Percentiles rank a stretch among this genome's conserved stretches.
Evolutionary conservation across 306 rosid genomes (phyloP).

Genomic region (Hippophae rhamnoides): DNA sequence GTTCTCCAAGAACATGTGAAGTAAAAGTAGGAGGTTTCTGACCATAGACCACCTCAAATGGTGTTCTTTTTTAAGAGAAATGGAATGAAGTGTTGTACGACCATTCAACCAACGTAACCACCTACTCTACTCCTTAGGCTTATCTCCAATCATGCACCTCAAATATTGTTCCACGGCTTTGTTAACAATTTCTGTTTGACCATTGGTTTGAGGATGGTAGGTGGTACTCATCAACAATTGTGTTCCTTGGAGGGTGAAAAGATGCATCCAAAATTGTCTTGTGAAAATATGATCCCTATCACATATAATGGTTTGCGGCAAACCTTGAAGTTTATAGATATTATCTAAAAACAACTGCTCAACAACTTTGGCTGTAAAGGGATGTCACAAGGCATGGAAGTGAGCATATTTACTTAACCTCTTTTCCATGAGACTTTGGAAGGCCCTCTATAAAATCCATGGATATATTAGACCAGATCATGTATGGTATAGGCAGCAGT

Average conservation of each 20-base stretch:
- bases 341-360: too few species aligned
- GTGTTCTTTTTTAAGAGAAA: not conserved
- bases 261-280: too few species aligned
- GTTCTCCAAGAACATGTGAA: not conserved
- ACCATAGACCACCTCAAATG: not conserved
- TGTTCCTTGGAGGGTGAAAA: too few species aligned
- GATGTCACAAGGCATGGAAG: not conserved
- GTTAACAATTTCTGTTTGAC: not conserved
- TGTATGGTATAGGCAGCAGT: not conserved
- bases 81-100: not conserved
- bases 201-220: not conserved
- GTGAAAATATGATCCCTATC: too few species aligned
- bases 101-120: not conserved
- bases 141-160: not conserved
- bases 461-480: not conserved
- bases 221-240: too few species aligned
- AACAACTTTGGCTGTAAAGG: not conserved
- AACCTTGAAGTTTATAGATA: too few species aligned
- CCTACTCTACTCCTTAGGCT: not conserved
- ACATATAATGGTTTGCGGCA: too few species aligned
- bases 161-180: not conserved
- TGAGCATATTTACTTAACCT: not conserved
- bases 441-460: constrained; percentile 3
- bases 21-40: not conserved
- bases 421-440: not conserved